phyloP scores from a whole-genome alignment of 1,284 basidiomycete species.

The Sanghuangporus weigelae region DNA sequence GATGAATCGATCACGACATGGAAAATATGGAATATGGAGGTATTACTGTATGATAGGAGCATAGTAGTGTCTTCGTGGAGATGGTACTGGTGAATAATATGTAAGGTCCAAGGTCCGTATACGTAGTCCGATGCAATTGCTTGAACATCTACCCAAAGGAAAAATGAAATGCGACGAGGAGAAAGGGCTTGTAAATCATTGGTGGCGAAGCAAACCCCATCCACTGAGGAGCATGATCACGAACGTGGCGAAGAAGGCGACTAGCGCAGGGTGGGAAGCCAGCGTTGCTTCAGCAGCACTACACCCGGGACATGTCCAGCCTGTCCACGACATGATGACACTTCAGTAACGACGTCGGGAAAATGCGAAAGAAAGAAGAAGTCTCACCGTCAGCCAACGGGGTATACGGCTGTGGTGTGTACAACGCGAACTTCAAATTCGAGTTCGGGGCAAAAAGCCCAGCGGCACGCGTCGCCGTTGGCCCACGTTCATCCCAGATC shows the following conservation, averaged over 20 bases:
- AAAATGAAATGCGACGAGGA: background rate
- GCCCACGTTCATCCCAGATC: slow-evolving; percentile 77
- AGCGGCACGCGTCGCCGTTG: slow-evolving; percentile 47
- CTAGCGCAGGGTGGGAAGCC: slow-evolving; percentile 55
- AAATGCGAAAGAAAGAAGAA: slow-evolving; percentile 1
- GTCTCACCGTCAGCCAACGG: slow-evolving; percentile 57
- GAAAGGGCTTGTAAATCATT: background rate
- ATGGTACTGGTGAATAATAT: background rate
- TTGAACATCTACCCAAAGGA: slow-evolving; percentile 4
- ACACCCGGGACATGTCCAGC: slow-evolving; percentile 76
- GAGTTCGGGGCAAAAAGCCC: slow-evolving; percentile 72
- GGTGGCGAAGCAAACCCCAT: slow-evolving; percentile 50
- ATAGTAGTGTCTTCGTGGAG: background rate
- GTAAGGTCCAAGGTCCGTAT: slow-evolving; percentile 11
- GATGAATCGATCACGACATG: background rate
- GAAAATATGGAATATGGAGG: background rate
- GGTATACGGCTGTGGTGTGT: slow-evolving; percentile 76
- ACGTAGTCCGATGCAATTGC: slow-evolving; percentile 7
- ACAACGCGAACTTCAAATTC: slow-evolving; percentile 77
- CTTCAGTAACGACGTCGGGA: slow-evolving; percentile 9
- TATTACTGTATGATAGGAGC: background rate
- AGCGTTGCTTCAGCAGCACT: slow-evolving; percentile 40
- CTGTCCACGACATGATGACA: slow-evolving; percentile 31
- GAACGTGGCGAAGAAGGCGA: slow-evolving; percentile 62
- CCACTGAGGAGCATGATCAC: slow-evolving; percentile 72